Base-by-base conservation (phyloP, 169 alveolate species). In the Theileria orientalis region DNA sequence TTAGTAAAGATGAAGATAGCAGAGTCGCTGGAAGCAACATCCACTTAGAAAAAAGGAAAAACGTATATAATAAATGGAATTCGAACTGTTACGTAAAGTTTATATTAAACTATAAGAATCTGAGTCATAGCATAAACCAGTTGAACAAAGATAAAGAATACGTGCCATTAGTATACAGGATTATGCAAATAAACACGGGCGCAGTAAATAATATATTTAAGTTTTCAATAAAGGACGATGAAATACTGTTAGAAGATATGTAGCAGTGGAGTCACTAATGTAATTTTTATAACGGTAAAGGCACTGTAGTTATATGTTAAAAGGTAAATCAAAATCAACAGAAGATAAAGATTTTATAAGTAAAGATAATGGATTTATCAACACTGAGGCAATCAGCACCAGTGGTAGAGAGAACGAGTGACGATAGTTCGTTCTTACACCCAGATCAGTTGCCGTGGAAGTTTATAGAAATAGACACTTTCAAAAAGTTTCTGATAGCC, bases 401-500 rank as follows among this genome's bases (percentile, higher is more conserved):
- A 27, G n/a, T 23, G 14, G 56, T 21, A 33, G 9, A 42, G 42
- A 63, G 51, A 37, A 13, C 21, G 25, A 33, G 21, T 8, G 59
- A 63, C 3, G 25, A n/a, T 11, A 33, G 25, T 8, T 1, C 33
- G 30, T 21, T 16, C 30, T 32, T 19, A 27, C 40, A 3, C 61
- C 35, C 13, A 14, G 71, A 63, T n/a, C 83, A 79, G 49, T 59
- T 79, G 41, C 87, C 87, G 3, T 79, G 87, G 87, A 67, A 84
- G 49, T 61, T 41, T 23, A 25, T 41, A 27, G 87, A 79, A 23
- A 40, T 71, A 40, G 87, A 79, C 44, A 33, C 61, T 9, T 51
- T 79, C 23, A 51, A 41, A 19, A 57, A 60, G 37, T 79, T 79
- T 23, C 46, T 79, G 63, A 23, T 66, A 14, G 21, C 23, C 46